These are phyloP conservation scores for Microsporum ferrugineum DNA, from an alignment of 2,329 filamentous ascomycete species.

Conservation along the genomic window DNA sequence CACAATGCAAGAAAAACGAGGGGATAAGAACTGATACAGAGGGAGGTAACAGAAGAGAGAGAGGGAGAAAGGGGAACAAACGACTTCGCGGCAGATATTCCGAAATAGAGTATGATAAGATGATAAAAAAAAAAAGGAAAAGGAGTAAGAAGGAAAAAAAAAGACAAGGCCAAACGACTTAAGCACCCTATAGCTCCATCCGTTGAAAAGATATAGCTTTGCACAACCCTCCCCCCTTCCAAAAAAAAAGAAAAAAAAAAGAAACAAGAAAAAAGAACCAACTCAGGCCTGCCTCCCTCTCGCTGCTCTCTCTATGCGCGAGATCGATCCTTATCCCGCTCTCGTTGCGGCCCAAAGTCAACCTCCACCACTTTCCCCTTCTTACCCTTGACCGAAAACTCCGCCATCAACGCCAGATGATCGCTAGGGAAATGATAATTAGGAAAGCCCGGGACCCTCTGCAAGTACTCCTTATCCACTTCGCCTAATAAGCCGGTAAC, in stretches of 20 bases:
- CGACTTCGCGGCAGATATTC: slow-evolving; percentile 27
- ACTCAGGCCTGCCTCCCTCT: slow-evolving; percentile 14
- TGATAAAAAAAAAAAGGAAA: slow-evolving; percentile 10
- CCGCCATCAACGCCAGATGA: slow-evolving; percentile 77
- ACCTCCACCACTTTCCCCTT: slow-evolving; percentile 63
- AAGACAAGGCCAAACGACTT: slow-evolving; percentile 16
- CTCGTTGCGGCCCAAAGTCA: slow-evolving; percentile 47
- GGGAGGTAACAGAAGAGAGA: slow-evolving; percentile 20
- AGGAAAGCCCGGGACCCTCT: slow-evolving; percentile 79
- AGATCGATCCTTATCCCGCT: slow-evolving; percentile 19
- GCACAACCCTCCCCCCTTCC: slow-evolving; percentile 28
- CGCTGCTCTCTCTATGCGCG: slow-evolving; percentile 9
- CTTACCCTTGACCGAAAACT: slow-evolving; percentile 78
- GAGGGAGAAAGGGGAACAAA: slow-evolving; percentile 13
- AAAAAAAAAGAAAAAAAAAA: slow-evolving; percentile 14
- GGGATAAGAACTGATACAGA: slow-evolving; percentile 17
- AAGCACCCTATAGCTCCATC: slow-evolving; percentile 18
- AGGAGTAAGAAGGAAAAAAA: slow-evolving; percentile 1
- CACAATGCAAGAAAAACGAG: slow-evolving; percentile 7
- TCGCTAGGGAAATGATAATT: slow-evolving; percentile 92
- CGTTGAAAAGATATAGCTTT: slow-evolving; percentile 25
- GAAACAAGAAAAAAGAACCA: slow-evolving; percentile 16
- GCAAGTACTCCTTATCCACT: slow-evolving; percentile 73
- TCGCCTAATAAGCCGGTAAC: slow-evolving; percentile 75
- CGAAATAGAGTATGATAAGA: slow-evolving; percentile 23